phyloP scores from a whole-genome alignment of 208 protist species.

The Wallacemonas sp. region DNA sequence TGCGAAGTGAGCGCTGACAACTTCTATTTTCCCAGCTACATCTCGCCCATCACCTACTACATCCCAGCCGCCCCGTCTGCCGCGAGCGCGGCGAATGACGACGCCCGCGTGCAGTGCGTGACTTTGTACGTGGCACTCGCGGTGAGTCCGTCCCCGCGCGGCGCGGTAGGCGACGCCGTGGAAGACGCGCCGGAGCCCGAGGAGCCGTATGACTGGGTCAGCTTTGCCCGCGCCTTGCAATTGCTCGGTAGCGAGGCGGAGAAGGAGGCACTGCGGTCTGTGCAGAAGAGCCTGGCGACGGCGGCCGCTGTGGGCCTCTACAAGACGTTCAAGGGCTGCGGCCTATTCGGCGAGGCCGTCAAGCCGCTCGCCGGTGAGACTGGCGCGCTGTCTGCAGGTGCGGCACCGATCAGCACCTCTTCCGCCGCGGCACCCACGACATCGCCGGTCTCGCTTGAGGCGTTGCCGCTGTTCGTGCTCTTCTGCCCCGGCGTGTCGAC shows the following conservation, averaged over 20 bases:
- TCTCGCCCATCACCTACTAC: constrained; percentile 69
- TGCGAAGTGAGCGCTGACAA: constrained; percentile 85
- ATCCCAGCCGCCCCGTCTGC: not conserved
- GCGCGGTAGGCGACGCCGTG: constrained; percentile 42
- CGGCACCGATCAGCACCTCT: not conserved
- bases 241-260: constrained; percentile 43
- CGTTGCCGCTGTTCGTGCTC: constrained; percentile 40
- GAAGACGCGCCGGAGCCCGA: constrained; percentile 51
- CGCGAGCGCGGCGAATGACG: not conserved
- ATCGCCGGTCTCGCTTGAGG: constrained; percentile 22
- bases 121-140: constrained; percentile 66
- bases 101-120: constrained; percentile 23
- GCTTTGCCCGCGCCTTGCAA: constrained; percentile 38
- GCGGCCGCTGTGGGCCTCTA: constrained; percentile 64
- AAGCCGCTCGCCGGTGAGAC: constrained; percentile 5
- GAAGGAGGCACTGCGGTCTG: constrained; percentile 41
- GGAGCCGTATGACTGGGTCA: constrained; percentile 84
- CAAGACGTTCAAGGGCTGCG: constrained; percentile 45
- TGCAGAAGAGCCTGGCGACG: constrained; percentile 29
- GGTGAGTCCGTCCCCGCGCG: constrained; percentile 51
- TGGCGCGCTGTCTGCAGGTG: not conserved
- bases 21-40: constrained; percentile 69
- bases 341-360: constrained; percentile 68
- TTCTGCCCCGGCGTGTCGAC: constrained; percentile 34
- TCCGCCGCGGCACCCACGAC: not conserved